Conservation (phyloP, 345 rosid genomes). For the Salix purpurea region DNA sequence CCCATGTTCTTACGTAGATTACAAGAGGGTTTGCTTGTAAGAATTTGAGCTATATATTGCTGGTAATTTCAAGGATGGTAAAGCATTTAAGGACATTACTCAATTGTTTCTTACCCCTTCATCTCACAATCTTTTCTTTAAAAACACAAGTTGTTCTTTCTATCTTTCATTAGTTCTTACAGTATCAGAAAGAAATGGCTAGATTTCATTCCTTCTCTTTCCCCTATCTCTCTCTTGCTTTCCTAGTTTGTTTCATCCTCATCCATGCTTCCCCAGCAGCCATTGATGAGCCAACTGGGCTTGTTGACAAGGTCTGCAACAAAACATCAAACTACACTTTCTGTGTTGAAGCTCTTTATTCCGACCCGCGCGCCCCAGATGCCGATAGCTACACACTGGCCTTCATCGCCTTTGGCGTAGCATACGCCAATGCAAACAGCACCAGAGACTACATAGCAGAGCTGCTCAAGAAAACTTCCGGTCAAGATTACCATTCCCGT, state of each 20-base stretch:
- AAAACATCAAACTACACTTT: constrained; percentile 21
- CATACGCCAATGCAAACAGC: constrained; percentile 32
- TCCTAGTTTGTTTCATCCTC: neutral
- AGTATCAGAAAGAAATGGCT: no score
- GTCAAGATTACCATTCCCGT: neutral
- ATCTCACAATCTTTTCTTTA: no score
- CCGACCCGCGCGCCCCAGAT: constrained; percentile 34
- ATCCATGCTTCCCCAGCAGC: neutral
- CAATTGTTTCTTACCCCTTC: no score
- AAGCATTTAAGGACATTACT: no score
- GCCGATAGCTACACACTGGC: constrained; percentile 36
- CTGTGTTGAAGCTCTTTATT: constrained; percentile 40
- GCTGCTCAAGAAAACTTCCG: constrained; percentile 1
- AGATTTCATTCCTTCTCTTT: no score
- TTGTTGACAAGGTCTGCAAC: constrained; percentile 33
- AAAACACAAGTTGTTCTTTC: no score
- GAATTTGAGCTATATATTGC: no score
- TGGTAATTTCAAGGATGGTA: no score
- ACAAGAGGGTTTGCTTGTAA: no score
- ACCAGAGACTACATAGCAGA: constrained; percentile 21
- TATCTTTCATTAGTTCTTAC: no score
- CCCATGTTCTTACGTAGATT: no score
- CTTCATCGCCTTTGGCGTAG: constrained; percentile 35
- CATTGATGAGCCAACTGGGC: neutral
- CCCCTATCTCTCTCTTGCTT: neutral